Evolutionary conservation across 106 monocot genomes (phyloP), one percentile per base, ranked within the genome.

Genomic region (Allium cepa): DNA sequence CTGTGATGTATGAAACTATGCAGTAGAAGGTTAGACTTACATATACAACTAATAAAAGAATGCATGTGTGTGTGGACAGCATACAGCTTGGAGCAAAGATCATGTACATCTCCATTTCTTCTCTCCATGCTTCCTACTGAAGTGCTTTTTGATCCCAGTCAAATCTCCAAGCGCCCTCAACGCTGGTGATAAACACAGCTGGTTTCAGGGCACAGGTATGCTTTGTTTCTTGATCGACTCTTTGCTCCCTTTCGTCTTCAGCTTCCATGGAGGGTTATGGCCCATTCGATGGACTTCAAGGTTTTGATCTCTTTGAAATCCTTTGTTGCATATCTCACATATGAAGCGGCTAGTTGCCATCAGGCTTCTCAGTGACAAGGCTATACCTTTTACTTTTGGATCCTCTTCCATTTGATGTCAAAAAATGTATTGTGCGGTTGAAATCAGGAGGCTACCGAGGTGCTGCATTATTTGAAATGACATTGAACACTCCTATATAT

Each of bases 141-240:
- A 83, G 69, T 83, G 83, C 69, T 83, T 83, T 75, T 83, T 83
- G 64, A 83, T 83, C 22, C 83, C 83, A 3, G 83, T 83, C 63
- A 83, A 61, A 58, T 83, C 83, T 8, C 83, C 83, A 10, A 84
- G 72, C 7, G 69, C 78, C 56, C 80, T 69, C 0, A 72, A 76
- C 0, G 84, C 76, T 80, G 72, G 66, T 84, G 79, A 59, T 84
- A 79, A 11, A 79, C 79, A 36, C 84, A 84, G 0, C 76, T 67
- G 2, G 64, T 50, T 49, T 80, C 84, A 7, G 84, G 84, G 69
- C 84, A 84, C 3, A 84, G 79, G 53, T 84, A 84, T 11, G 79
- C 84, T n/a, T 64, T 50, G 76, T 73, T 80, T 84, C 65, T 22
- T 76, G 60, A 70, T 64, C 53, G 8, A 50, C 53, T 63, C 66